A percentile compares a stretch with the other conserved stretches of the same genome.
Evolutionary conservation across 129 eudicot genomes (phyloP).

Genomic region (Saposhnikovia divaricata): DNA sequence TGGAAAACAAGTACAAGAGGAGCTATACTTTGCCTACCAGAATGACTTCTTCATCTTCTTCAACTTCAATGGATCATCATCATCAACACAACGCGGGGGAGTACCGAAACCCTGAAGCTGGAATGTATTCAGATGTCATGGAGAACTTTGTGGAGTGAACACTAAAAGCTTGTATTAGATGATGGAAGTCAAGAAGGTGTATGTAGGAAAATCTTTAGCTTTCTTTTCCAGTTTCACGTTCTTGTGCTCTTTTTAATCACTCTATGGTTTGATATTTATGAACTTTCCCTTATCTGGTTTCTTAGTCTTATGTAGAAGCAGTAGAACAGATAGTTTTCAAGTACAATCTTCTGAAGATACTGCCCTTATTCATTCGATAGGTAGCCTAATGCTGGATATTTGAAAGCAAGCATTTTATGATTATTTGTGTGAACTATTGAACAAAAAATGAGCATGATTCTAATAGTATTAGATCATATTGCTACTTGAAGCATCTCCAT

Average conservation of each 20-base stretch:
- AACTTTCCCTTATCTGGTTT: slow-evolving; percentile 1
- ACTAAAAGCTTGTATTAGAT: slow-evolving; percentile 13
- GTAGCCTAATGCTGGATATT: not conserved
- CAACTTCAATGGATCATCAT: slow-evolving; percentile 71
- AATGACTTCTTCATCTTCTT: slow-evolving; percentile 78
- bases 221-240: slow-evolving; percentile 25
- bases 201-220: slow-evolving; percentile 21
- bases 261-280: slow-evolving; percentile 13
- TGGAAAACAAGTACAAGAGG: slow-evolving; percentile 75
- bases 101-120: slow-evolving; percentile 51
- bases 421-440: not conserved
- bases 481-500: not conserved
- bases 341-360: not conserved
- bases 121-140: slow-evolving; percentile 89
- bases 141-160: slow-evolving; percentile 80
- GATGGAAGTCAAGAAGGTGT: slow-evolving; percentile 26
- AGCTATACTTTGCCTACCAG: slow-evolving; percentile 87
- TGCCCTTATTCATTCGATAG: not conserved
- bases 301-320: not conserved
- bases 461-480: not conserved
- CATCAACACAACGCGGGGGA: slow-evolving; percentile 46
- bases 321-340: not conserved
- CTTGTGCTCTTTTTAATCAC: slow-evolving; percentile 13
- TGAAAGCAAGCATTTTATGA: not conserved
- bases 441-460: not conserved